These are phyloP conservation scores for Diutina sp. DNA, from an alignment of 1,139 yeast species.

Conservation along the genomic window DNA sequence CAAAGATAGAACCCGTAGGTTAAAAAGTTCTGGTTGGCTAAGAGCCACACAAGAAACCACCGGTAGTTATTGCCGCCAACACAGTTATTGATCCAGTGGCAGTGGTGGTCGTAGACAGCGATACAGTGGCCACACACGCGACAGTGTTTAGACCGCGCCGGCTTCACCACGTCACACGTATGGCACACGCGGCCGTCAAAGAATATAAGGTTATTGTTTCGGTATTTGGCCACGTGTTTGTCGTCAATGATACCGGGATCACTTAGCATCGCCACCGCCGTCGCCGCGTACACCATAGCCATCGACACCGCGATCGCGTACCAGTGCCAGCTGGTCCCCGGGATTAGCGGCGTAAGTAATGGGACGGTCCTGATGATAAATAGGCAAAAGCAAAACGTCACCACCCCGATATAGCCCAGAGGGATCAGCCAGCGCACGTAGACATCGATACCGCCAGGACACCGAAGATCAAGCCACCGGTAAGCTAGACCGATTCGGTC, in stretches of 20 bases:
- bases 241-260: conserved; percentile 39
- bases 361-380: conserved; percentile 31
- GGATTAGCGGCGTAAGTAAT: conserved; percentile 10
- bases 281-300: conserved; percentile 19
- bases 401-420: conserved; percentile 27
- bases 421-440: conserved; percentile 24
- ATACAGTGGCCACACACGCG: conserved; percentile 58
- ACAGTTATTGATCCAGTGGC: conserved; percentile 91
- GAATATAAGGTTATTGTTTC: conserved; percentile 47
- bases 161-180: conserved; percentile 61
- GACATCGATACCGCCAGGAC: not conserved
- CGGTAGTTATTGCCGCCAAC: conserved; percentile 66
- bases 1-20: conserved; percentile 47
- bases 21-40: conserved; percentile 42
- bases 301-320: conserved; percentile 17
- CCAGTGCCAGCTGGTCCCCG: conserved; percentile 6
- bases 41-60: conserved; percentile 54
- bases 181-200: conserved; percentile 21
- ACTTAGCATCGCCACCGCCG: conserved; percentile 29
- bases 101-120: conserved; percentile 75
- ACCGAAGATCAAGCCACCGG: not conserved
- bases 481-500: not conserved
- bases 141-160: conserved; percentile 89
- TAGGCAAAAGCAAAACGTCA: conserved; percentile 30
- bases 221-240: conserved; percentile 11